Base-by-base conservation (phyloP, 2,329 filamentous ascomycete genomes). In the Didymella exigua region DNA sequence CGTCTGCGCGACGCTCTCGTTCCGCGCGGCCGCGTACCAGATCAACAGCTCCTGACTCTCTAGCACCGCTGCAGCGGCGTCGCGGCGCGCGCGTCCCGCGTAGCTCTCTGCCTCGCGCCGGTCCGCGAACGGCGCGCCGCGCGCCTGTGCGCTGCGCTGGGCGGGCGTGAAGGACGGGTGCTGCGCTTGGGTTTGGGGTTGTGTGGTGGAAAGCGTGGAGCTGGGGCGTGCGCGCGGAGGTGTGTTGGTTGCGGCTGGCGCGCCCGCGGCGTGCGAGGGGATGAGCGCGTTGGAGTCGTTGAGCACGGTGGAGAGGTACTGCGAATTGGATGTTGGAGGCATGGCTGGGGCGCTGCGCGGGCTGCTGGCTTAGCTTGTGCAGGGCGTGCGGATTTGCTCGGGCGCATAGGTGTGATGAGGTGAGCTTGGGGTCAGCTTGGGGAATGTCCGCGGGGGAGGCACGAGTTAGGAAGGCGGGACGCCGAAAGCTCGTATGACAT, bases 21-120 rank as follows among this genome's bases (percentile, higher is more conserved):
- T 66, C 43, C 72, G 42, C 23, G 54, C 63, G 7, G 49, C 58
- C 27, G 66, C 59, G 38, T 66, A 67, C 73, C 75, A 75, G 10
- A 75, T 65, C 30, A 77, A 44, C 69, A 76, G 58, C 58, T 77
- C 76, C 9, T 60, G 60, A 41, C 63, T 74, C 36, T 71, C 70
- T 1, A 77, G 52, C 29, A 76, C 70, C 14, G 56, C 44, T 0
- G 67, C 72, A 0, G 75, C 75, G 34, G 70, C 59, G 18, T 70
- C 58, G 2, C 74, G 58, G 9, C 43, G 36, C 53, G 74, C 65
- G 4, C 69, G 62, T 29, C 51, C 34, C 30, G 73, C 69, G 48
- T 67, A 75, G 19, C 54, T 55, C 41, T 75, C 71, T n/a, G 19
- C 37, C 21, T 34, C 16, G 24, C 24, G 18, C 2, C 10, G 18